Evolutionary conservation across 768 basidiomycete species (phyloP).

Genomic region (Calocera cornea): DNA sequence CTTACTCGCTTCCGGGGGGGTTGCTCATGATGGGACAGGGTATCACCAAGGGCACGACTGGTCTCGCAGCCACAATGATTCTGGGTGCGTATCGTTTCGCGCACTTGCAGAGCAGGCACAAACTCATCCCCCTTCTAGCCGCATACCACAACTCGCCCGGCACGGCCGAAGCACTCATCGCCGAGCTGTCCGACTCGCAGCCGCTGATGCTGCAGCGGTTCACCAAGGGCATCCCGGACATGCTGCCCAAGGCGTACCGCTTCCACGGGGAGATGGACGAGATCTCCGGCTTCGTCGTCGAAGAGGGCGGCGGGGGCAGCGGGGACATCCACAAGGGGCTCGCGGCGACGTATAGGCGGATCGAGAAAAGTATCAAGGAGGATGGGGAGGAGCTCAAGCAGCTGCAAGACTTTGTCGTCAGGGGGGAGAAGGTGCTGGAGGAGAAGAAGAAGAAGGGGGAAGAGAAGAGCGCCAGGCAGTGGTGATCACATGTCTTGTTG

Average conservation of each 20-base stretch:
- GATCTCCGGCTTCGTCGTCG: conserved; percentile 39
- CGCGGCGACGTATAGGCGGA: conserved; percentile 33
- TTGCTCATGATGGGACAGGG: conserved; percentile 26
- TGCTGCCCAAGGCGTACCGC: conserved; percentile 51
- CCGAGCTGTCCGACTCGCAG: conserved; percentile 37
- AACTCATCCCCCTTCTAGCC: conserved; percentile 25
- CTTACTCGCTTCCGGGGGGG: neutral
- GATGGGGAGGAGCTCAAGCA: conserved; percentile 18
- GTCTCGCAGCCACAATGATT: conserved; percentile 42
- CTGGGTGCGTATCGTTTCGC: conserved; percentile 28
- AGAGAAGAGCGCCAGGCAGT: neutral
- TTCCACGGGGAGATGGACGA: conserved; percentile 50
- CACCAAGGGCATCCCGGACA: conserved; percentile 29
- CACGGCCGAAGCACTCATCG: conserved; percentile 43
- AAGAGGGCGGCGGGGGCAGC: conserved; percentile 26
- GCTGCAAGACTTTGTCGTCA: conserved; percentile 8
- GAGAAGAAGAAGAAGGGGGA: conserved; percentile 9
- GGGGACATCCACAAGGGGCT: conserved; percentile 37
- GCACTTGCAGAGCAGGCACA: neutral
- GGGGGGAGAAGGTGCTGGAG: conserved; percentile 7
- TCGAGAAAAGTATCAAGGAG: conserved; percentile 31
- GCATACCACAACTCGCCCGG: conserved; percentile 45
- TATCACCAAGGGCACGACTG: conserved; percentile 42
- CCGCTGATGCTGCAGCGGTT: conserved; percentile 32
- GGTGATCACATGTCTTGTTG: neutral